Percentiles rank a stretch among this genome's conserved stretches.
These are phyloP conservation scores for Fraxinus albicans DNA, from an alignment of 305 asterid species.

Conservation along the genomic window DNA sequence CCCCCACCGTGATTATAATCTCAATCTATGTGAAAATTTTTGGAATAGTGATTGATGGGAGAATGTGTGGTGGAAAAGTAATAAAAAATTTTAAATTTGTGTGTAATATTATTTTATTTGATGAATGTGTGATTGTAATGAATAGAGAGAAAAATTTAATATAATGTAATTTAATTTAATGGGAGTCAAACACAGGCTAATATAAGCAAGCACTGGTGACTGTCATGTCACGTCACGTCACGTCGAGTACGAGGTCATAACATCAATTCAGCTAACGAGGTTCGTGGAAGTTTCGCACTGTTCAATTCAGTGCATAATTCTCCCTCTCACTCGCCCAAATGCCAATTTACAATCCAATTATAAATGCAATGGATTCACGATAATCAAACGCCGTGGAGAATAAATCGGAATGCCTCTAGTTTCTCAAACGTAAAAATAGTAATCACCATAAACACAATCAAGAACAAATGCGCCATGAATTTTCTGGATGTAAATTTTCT, in stretches of 20 bases:
- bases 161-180: no score
- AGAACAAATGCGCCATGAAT: conserved; percentile 1
- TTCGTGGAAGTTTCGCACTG: neutral
- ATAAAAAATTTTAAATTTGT: no score
- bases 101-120: no score
- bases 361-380: neutral
- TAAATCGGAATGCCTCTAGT: conserved; percentile 25
- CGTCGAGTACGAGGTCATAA: neutral
- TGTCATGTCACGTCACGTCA: neutral
- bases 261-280: neutral
- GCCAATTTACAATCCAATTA: neutral
- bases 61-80: no score
- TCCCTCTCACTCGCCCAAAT: neutral
- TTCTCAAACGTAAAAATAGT: conserved; percentile 11
- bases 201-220: neutral
- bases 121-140: no score
- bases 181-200: neutral
- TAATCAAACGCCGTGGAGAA: conserved; percentile 22
- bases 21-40: no score
- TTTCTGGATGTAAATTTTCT: conserved; percentile 5
- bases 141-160: no score
- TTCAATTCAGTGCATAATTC: neutral
- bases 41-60: no score
- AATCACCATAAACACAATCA: conserved; percentile 27
- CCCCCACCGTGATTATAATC: no score